Percentiles rank a stretch among this genome's conserved stretches.
phyloP scores from a whole-genome alignment of 805 yeast species.

The Zygosaccharomyces rouxii region DNA sequence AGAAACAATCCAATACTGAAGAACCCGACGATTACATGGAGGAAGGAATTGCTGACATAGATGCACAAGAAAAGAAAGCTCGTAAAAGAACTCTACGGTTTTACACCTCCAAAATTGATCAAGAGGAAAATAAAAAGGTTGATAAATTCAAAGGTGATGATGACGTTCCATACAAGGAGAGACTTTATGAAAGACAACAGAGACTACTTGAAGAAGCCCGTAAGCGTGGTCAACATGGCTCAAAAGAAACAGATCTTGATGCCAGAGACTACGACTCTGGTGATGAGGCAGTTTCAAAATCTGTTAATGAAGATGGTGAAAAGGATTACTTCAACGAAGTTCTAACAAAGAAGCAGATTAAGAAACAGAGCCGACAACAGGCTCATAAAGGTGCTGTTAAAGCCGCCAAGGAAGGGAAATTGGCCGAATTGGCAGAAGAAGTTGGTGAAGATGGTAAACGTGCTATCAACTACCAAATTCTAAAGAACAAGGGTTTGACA shows the following conservation, averaged over 20 bases:
- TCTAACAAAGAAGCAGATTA: constrained; percentile 43
- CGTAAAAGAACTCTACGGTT: constrained; percentile 82
- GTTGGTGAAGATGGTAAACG: constrained; percentile 83
- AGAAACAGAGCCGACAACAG: constrained; percentile 50
- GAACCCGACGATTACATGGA: constrained; percentile 58
- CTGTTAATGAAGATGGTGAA: constrained; percentile 44
- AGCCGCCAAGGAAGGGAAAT: constrained; percentile 81
- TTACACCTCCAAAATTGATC: constrained; percentile 95
- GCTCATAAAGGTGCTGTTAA: constrained; percentile 67
- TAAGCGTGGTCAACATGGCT: constrained; percentile 63
- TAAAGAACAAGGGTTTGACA: constrained; percentile 94
- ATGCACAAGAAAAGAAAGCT: constrained; percentile 76
- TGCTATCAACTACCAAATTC: constrained; percentile 89
- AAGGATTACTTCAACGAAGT: constrained; percentile 57
- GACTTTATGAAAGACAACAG: constrained; percentile 85
- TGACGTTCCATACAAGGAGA: constrained; percentile 88
- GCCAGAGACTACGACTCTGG: constrained; percentile 45
- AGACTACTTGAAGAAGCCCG: constrained; percentile 84
- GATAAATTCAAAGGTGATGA: constrained; percentile 72
- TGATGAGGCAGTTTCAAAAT: constrained; percentile 43
- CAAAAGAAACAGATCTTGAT: constrained; percentile 55
- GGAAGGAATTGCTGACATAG: constrained; percentile 70
- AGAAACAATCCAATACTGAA: constrained; percentile 19
- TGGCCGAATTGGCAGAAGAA: constrained; percentile 62
- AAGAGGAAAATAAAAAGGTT: constrained; percentile 59